These are phyloP conservation scores for Mucor piriformis DNA, from an alignment of 371 early-diverging fungal genomes.

Conservation along the genomic window DNA sequence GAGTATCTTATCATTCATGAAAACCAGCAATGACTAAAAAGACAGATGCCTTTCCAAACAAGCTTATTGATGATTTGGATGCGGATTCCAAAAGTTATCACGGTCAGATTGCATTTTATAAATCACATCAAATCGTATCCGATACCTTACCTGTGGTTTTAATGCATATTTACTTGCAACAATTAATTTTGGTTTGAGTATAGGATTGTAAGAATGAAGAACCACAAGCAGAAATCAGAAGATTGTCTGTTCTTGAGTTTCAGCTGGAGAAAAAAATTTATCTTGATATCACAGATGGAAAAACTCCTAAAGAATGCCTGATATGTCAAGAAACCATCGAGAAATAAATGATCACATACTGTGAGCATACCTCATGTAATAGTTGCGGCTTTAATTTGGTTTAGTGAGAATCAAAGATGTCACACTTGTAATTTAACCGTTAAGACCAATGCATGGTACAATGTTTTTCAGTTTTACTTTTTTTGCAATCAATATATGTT, in stretches of 20 bases:
- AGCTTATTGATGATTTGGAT: constrained; percentile 35
- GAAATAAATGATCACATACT: constrained; percentile 64
- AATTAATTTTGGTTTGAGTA: not conserved
- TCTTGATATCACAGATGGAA: constrained; percentile 4
- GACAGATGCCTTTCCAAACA: constrained; percentile 15
- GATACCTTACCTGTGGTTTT: constrained; percentile 38
- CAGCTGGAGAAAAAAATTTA: constrained; percentile 31
- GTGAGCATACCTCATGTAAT: constrained; percentile 41
- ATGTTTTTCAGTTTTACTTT: constrained; percentile 24
- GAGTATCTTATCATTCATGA: not conserved
- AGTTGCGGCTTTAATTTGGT: constrained; percentile 37
- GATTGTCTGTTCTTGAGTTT: constrained; percentile 49
- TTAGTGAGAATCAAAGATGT: constrained; percentile 27
- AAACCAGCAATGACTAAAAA: not conserved
- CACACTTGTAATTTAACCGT: constrained; percentile 39
- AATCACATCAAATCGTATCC: constrained; percentile 59
- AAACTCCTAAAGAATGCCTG: constrained; percentile 43
- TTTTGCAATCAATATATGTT: not conserved
- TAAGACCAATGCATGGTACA: constrained; percentile 29
- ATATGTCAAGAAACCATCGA: constrained; percentile 57
- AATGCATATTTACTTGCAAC: not conserved
- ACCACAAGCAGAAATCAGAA: constrained; percentile 29
- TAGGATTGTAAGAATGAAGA: constrained; percentile 31
- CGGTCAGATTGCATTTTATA: constrained; percentile 60
- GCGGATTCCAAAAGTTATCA: constrained; percentile 39